Conservation (phyloP, 768 basidiomycete genomes). For the Podaxis rugospora region DNA sequence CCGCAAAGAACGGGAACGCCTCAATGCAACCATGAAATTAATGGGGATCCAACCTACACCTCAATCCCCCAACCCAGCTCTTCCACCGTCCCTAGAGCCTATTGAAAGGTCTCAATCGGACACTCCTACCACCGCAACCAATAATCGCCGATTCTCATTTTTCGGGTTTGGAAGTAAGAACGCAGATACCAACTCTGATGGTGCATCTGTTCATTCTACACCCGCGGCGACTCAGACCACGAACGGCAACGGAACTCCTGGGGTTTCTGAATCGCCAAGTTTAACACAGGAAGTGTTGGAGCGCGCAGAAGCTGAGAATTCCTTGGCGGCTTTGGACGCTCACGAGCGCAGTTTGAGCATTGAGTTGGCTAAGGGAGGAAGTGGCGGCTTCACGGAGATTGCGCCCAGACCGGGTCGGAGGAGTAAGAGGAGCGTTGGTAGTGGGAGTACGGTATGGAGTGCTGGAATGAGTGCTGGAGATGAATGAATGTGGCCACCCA, state of each 20-base stretch:
- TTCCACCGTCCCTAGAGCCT: slow-evolving; percentile 20
- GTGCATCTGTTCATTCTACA: slow-evolving; percentile 44
- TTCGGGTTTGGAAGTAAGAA: slow-evolving; percentile 46
- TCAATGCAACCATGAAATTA: slow-evolving; percentile 88
- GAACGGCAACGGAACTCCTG: slow-evolving; percentile 16
- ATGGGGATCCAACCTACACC: slow-evolving; percentile 83
- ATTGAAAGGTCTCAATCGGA: slow-evolving; percentile 24
- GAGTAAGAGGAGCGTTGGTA: slow-evolving; percentile 55
- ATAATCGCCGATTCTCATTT: slow-evolving; percentile 61
- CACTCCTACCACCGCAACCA: slow-evolving; percentile 24
- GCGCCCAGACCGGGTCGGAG: slow-evolving; percentile 51
- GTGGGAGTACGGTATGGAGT: slow-evolving; percentile 81
- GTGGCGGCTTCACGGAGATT: slow-evolving; percentile 79
- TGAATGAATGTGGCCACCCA: slow-evolving; percentile 15
- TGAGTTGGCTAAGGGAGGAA: slow-evolving; percentile 71
- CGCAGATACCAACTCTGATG: slow-evolving; percentile 36
- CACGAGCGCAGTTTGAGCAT: slow-evolving; percentile 68
- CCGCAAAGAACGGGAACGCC: slow-evolving; percentile 76
- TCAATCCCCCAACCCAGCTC: slow-evolving; percentile 33
- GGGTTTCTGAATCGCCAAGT: slow-evolving; percentile 32
- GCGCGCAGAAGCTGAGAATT: slow-evolving; percentile 74
- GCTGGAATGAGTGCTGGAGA: slow-evolving; percentile 74
- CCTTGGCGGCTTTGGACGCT: slow-evolving; percentile 73
- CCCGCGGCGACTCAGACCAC: slow-evolving; percentile 25
- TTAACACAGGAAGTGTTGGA: slow-evolving; percentile 75